These are phyloP conservation scores for Fusarium brachygibbosum DNA, from an alignment of 2,329 filamentous ascomycete genomes.

Conservation along the genomic window DNA sequence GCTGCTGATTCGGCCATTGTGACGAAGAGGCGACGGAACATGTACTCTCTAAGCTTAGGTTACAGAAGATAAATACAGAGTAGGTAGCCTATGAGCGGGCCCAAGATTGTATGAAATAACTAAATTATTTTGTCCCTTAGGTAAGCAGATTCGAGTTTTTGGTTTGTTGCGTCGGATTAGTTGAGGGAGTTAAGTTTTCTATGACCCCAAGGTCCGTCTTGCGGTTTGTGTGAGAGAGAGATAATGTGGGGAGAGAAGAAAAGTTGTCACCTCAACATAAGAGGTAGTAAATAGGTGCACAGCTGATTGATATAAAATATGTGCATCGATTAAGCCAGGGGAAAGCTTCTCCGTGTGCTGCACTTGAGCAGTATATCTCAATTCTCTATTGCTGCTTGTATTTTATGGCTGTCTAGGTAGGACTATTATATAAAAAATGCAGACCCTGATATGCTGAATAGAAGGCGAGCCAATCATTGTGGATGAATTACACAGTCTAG, in stretches of 20 bases:
- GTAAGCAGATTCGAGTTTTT: too few species aligned
- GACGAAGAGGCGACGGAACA: conserved; percentile 52
- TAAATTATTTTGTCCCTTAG: too few species aligned
- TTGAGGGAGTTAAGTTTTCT: too few species aligned
- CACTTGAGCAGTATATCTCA: neutral
- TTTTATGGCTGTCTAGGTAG: too few species aligned
- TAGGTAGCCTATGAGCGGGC: too few species aligned
- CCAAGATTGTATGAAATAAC: too few species aligned
- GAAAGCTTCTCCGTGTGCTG: neutral
- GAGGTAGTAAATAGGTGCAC: neutral
- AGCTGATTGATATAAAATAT: too few species aligned
- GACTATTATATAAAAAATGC: neutral
- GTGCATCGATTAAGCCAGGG: neutral
- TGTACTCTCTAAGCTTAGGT: conserved; percentile 18
- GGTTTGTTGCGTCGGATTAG: too few species aligned
- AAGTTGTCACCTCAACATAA: neutral
- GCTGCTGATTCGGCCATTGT: conserved; percentile 73
- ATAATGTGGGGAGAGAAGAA: conserved; percentile 10
- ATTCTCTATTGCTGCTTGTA: neutral
- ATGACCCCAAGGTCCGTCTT: neutral
- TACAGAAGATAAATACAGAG: too few species aligned
- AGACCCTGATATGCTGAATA: neutral
- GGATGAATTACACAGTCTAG: conserved; percentile 10
- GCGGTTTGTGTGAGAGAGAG: conserved; percentile 1
- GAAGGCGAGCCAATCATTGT: conserved; percentile 7